phyloP scores from a whole-genome alignment of 495 filamentous ascomycete genomes.

The Jackrogersella multiformis region DNA sequence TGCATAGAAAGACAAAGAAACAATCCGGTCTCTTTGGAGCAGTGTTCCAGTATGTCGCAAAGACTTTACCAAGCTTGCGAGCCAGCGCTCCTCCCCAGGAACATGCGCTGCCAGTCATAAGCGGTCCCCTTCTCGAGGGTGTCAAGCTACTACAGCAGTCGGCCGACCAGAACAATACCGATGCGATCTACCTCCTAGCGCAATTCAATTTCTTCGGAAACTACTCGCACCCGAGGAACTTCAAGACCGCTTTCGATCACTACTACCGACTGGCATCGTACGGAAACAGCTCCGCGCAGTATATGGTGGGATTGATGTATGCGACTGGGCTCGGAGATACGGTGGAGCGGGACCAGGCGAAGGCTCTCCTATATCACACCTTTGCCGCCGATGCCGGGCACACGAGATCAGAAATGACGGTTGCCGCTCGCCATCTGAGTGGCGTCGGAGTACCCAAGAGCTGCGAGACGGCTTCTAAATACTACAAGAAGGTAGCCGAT shows the following conservation, averaged over 20 bases:
- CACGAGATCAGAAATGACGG: slow-evolving; percentile 90
- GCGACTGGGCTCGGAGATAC: slow-evolving; percentile 87
- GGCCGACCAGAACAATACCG: slow-evolving; percentile 77
- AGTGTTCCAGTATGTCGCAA: slow-evolving; percentile 49
- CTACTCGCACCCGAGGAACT: slow-evolving; percentile 85
- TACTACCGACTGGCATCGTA: slow-evolving; percentile 80
- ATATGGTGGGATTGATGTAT: slow-evolving; percentile 97
- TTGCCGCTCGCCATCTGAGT: slow-evolving; percentile 84
- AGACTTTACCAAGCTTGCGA: slow-evolving; percentile 55
- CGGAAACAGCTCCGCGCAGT: slow-evolving; percentile 90
- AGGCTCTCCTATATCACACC: slow-evolving; percentile 91
- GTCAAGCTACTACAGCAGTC: slow-evolving; percentile 80
- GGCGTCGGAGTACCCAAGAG: slow-evolving; percentile 86
- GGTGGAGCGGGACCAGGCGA: slow-evolving; percentile 89
- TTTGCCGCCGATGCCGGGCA: slow-evolving; percentile 89
- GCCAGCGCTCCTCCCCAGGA: slow-evolving; percentile 52
- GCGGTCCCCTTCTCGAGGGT: slow-evolving; percentile 62
- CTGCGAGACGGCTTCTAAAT: slow-evolving; percentile 84
- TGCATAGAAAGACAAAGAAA: slow-evolving; percentile 50
- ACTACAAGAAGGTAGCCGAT: slow-evolving; percentile 93
- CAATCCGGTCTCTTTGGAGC: slow-evolving; percentile 51
- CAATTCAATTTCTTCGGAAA: slow-evolving; percentile 98
- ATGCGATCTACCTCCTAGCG: slow-evolving; percentile 89
- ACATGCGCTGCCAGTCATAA: slow-evolving; percentile 40
- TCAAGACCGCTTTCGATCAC: slow-evolving; percentile 80